phyloP scores from a whole-genome alignment of 768 basidiomycete species.

The Phylloporus rhodoxanthus region DNA sequence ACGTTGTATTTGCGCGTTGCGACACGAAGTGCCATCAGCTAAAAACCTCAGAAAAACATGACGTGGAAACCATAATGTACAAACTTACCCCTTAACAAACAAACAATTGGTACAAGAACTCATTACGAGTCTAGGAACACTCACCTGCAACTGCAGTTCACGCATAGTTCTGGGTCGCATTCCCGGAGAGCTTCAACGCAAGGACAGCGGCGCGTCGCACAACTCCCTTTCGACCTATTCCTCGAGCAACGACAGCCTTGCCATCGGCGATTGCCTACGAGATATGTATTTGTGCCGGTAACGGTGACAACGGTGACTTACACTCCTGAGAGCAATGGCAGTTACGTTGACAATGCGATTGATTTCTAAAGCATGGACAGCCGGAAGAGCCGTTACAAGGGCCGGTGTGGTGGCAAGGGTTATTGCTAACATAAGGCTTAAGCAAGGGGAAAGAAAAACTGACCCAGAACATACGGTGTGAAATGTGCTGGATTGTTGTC shows the following conservation, averaged over 20 bases:
- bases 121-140: constrained; percentile 9
- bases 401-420: constrained; percentile 53
- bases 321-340: constrained; percentile 52
- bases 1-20: constrained; percentile 46
- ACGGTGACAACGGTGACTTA: constrained; percentile 21
- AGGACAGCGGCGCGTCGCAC: constrained; percentile 42
- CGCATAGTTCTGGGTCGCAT: constrained; percentile 65
- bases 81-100: constrained; percentile 22
- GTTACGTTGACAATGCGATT: constrained; percentile 49
- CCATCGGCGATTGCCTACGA: constrained; percentile 49
- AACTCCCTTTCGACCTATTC: constrained; percentile 23
- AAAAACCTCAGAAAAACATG: background rate
- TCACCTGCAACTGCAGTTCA: constrained; percentile 45
- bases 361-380: constrained; percentile 47
- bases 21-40: constrained; percentile 36
- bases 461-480: constrained; percentile 20
- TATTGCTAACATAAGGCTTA: constrained; percentile 29
- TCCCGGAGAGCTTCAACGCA: constrained; percentile 50
- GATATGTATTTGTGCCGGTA: background rate
- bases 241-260: constrained; percentile 50
- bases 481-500: constrained; percentile 15
- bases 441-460: background rate
- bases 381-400: constrained; percentile 39
- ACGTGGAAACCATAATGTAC: background rate
- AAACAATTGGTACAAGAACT: background rate